A percentile compares a stretch with the other conserved stretches of the same genome.
phyloP scores from a whole-genome alignment of 1,139 yeast genomes.

The Yamadazyma buinensis region DNA sequence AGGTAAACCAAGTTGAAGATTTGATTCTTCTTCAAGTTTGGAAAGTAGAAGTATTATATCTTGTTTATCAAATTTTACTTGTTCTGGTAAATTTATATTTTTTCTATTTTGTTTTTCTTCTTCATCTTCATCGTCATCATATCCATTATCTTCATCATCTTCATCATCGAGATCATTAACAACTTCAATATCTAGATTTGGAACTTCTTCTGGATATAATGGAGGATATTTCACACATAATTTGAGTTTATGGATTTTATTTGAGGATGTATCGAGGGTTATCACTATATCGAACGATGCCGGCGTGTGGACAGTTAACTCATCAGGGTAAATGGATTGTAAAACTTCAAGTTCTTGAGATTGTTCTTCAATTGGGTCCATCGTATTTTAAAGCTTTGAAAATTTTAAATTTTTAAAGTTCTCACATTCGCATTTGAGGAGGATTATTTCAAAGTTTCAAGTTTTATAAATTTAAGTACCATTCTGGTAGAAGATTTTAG shows the following conservation, averaged over 20 bases:
- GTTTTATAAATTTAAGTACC: too few relatives aligned
- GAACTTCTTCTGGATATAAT: conserved; percentile 67
- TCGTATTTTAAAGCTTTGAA: too few relatives aligned
- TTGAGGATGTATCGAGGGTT: conserved; percentile 56
- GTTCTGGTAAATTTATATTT: conserved; percentile 53
- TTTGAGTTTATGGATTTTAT: conserved; percentile 47
- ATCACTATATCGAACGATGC: conserved; percentile 46
- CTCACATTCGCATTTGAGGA: too few relatives aligned
- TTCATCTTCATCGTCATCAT: conserved; percentile 44
- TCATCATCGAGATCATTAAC: conserved; percentile 23
- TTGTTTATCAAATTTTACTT: conserved; percentile 43
- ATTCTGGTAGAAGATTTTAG: too few relatives aligned
- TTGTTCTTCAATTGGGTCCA: conserved; percentile 77
- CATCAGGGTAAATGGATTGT: conserved; percentile 91
- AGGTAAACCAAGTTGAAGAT: conserved; percentile 81
- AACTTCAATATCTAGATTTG: conserved; percentile 40
- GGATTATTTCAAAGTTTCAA: too few relatives aligned
- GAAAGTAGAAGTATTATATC: conserved; percentile 43
- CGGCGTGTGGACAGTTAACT: conserved; percentile 45
- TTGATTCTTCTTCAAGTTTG: conserved; percentile 58
- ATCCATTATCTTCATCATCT: conserved; percentile 39
- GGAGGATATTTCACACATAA: conserved; percentile 66
- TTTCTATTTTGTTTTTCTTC: conserved; percentile 36
- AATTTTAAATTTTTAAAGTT: too few relatives aligned
- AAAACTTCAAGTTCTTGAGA: conserved; percentile 77